A percentile compares a stretch with the other conserved stretches of the same genome.
These are phyloP conservation scores for Galerina marginata DNA, from an alignment of 768 basidiomycete genomes.

Conservation along the genomic window DNA sequence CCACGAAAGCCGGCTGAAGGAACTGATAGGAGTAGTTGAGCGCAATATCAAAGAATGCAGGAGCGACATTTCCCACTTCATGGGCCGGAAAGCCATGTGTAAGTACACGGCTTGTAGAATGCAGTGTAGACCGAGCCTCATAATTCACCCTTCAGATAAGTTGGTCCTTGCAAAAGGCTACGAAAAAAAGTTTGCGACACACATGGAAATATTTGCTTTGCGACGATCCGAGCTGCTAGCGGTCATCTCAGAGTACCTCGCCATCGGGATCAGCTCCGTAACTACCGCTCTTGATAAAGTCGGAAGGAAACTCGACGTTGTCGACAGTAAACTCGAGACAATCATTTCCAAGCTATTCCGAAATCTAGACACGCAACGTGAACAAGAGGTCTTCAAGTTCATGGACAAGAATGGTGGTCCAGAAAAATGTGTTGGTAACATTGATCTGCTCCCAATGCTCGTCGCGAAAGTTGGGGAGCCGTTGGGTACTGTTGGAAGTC, in stretches of 20 bases:
- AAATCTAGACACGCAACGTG: slow-evolving; percentile 36
- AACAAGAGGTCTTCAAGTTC: slow-evolving; percentile 36
- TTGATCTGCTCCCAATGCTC: slow-evolving; percentile 32
- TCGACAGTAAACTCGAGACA: slow-evolving; percentile 29
- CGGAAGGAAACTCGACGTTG: slow-evolving; percentile 30
- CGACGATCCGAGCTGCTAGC: slow-evolving; percentile 12
- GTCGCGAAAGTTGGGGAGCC: slow-evolving; percentile 27
- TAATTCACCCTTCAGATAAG: background rate
- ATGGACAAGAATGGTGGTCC: slow-evolving; percentile 39
- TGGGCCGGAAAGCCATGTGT: slow-evolving; percentile 13
- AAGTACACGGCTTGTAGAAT: background rate
- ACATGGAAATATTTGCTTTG: slow-evolving; percentile 16
- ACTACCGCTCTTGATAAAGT: slow-evolving; percentile 31
- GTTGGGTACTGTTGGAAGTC: background rate
- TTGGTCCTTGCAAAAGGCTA: slow-evolving; percentile 14
- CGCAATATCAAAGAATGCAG: slow-evolving; percentile 15
- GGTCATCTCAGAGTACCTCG: slow-evolving; percentile 11
- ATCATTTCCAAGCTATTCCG: slow-evolving; percentile 32
- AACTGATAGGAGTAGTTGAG: slow-evolving; percentile 4
- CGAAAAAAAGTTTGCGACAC: slow-evolving; percentile 14
- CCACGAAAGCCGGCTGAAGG: slow-evolving; percentile 10
- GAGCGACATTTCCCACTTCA: slow-evolving; percentile 17
- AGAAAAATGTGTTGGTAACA: slow-evolving; percentile 34
- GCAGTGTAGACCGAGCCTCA: background rate
- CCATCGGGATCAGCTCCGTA: slow-evolving; percentile 30